Conservation (phyloP, 345 rosid species). For the Brassica juncea region DNA sequence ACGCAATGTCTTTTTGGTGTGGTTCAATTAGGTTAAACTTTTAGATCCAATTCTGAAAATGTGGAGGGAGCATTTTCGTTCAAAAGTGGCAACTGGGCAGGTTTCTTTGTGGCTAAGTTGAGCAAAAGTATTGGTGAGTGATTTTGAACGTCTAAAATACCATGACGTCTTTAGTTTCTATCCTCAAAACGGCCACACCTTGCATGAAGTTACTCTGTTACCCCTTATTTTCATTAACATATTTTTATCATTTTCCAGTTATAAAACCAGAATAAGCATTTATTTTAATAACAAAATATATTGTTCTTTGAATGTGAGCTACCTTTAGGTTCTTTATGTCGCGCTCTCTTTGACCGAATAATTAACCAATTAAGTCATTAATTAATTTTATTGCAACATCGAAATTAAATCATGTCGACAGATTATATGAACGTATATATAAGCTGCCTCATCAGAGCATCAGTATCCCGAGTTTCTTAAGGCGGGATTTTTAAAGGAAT, state of each 20-base stretch:
- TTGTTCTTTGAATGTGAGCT: constrained; percentile 30
- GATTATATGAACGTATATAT: neutral
- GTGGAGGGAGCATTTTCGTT: neutral
- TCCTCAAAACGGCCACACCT: constrained; percentile 11
- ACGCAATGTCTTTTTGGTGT: constrained; percentile 28
- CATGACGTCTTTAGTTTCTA: constrained; percentile 12
- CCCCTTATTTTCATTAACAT: neutral
- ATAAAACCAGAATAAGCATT: neutral
- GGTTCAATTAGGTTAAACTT: constrained; percentile 21
- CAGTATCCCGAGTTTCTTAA: too few species aligned
- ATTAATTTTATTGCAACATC: constrained; percentile 9
- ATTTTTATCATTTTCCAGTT: neutral
- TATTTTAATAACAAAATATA: neutral
- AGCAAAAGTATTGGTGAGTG: constrained; percentile 23
- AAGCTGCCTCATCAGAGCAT: neutral
- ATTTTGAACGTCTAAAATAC: constrained; percentile 14
- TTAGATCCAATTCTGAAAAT: neutral
- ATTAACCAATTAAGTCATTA: neutral
- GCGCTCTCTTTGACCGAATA: constrained; percentile 37
- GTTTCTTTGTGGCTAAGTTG: constrained; percentile 36
- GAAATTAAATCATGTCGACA: neutral
- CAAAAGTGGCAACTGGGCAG: constrained; percentile 6
- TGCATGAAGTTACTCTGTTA: neutral
- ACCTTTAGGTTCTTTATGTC: constrained; percentile 32
- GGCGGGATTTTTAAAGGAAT: too few species aligned